Percentiles rank a stretch among this genome's conserved stretches.
Conservation (phyloP, 2,329 filamentous ascomycete species). For the Ceratocystis lukuohia region DNA sequence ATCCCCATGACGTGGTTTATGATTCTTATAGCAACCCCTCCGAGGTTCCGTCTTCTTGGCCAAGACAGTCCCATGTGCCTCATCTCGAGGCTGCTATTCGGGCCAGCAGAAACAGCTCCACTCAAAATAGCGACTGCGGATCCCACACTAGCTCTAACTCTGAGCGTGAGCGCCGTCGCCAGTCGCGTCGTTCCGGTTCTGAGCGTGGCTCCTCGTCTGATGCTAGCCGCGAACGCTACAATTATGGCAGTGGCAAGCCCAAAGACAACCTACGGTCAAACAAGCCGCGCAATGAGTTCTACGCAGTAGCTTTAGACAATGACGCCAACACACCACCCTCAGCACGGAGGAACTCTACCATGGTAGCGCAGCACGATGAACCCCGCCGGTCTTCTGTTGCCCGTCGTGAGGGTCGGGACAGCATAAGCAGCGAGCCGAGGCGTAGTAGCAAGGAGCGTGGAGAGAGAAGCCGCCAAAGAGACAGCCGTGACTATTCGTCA, state of each 20-base stretch:
- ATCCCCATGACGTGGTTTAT: constrained; percentile 43
- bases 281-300: constrained; percentile 20
- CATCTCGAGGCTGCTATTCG: neutral
- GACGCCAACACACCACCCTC: constrained; percentile 16
- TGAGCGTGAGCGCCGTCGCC: constrained; percentile 16
- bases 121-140: constrained; percentile 22
- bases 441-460: constrained; percentile 19
- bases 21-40: constrained; percentile 32
- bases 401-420: constrained; percentile 26
- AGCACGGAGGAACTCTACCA: constrained; percentile 10
- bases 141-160: constrained; percentile 2
- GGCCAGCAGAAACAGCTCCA: constrained; percentile 18
- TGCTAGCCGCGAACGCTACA: constrained; percentile 25
- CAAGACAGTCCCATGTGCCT: constrained; percentile 22
- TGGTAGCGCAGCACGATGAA: constrained; percentile 1
- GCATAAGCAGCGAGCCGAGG: constrained; percentile 27
- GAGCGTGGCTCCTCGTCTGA: constrained; percentile 11
- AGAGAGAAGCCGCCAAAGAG: neutral
- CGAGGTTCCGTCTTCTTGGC: constrained; percentile 30
- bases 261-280: neutral
- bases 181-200: neutral
- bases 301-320: constrained; percentile 19
- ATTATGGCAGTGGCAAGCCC: constrained; percentile 20
- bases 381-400: neutral
- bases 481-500: constrained; percentile 2